These are phyloP conservation scores for Mycena kentingensis DNA, from an alignment of 768 basidiomycete species.

Conservation along the genomic window DNA sequence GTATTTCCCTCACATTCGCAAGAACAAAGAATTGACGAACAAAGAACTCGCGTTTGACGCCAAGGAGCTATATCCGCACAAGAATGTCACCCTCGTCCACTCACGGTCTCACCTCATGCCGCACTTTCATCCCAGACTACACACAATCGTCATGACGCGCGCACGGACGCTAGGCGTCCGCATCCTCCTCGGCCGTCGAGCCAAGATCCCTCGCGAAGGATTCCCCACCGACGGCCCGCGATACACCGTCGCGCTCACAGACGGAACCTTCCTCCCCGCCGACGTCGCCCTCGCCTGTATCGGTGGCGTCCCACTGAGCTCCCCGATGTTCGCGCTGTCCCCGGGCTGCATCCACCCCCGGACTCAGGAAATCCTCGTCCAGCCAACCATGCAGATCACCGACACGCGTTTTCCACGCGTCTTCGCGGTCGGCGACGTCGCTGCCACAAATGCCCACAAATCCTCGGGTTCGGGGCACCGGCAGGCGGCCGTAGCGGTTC, in stretches of 20 bases:
- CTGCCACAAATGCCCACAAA: constrained; percentile 7
- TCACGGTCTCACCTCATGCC: constrained; percentile 46
- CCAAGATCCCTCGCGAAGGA: constrained; percentile 27
- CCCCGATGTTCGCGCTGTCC: neutral
- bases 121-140: constrained; percentile 41
- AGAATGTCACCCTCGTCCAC: constrained; percentile 47
- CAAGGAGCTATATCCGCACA: constrained; percentile 39
- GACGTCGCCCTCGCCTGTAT: constrained; percentile 4
- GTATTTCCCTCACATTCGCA: constrained; percentile 22
- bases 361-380: neutral
- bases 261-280: constrained; percentile 4
- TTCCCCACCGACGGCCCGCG: constrained; percentile 30
- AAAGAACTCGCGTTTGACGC: constrained; percentile 51
- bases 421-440: constrained; percentile 10
- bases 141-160: constrained; percentile 28
- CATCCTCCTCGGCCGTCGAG: constrained; percentile 29
- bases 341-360: neutral
- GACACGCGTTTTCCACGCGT: neutral
- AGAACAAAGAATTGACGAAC: neutral
- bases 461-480: constrained; percentile 4
- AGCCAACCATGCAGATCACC: neutral
- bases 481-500: constrained; percentile 2
- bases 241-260: constrained; percentile 9
- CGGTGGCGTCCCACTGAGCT: neutral
- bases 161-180: constrained; percentile 38